Evolutionary conservation across 257 asterid genomes (phyloP), one percentile per base, ranked within the genome.

Genomic region (Przewalskia tangutica): DNA sequence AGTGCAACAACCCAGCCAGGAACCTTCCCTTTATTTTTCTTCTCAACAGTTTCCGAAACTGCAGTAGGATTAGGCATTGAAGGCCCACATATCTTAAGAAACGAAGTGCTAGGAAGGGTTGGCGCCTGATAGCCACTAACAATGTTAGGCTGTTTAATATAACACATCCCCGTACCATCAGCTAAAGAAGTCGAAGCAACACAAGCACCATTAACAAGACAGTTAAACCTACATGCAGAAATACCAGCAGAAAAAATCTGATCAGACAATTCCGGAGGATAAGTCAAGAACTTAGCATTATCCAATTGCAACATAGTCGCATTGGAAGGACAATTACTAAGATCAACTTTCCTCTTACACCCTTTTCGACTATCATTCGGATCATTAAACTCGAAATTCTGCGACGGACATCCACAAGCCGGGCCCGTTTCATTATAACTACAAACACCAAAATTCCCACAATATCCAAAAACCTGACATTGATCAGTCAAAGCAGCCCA

Each of bases 401-500:
- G 82, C 0, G 98, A 94, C 13, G 98, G 92, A 48, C 97, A 94
- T 4, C 89, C 88, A 55, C 98, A 94, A 16, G 86, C 82, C 0
- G 97, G 97, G 13, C 85, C 82, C 0, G 91, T 83, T 1, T 91
- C 92, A 70, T 91, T 89, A 83, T 93, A 93, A 77, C 97, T 88
- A 67, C 98, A 94, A 18, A 94, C 85, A 51, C 98, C 98, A 59
- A 86, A 80, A 82, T 94, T 86, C 79, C 98, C 98, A 86, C 98
- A 94, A 83, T 76, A 94, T 6, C 93, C 98, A 81, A 81, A 94
- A 80, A 94, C 97, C 64, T 80, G 89, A 75, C 98, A 94, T 58
- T 93, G 98, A 88, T 94, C 92, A 63, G 89, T 84, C 75, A 94
- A 86, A 32, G 97, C 97, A 83, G 98, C 89, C 98, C 98, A 94